Evolutionary conservation across 306 rosid species (phyloP).

Genomic region (Pyrus communis): DNA sequence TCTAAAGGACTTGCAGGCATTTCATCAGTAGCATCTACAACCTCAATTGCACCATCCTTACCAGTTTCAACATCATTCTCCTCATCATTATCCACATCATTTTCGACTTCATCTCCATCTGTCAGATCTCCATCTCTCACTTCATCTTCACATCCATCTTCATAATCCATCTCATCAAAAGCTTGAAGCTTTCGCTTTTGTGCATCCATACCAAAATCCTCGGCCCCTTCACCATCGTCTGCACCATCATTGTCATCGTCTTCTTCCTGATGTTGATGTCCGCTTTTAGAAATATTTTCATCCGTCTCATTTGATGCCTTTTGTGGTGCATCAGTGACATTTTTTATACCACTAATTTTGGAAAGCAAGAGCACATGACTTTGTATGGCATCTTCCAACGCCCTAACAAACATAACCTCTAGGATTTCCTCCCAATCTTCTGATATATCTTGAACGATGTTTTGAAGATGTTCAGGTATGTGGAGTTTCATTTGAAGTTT

Average conservation of each 20-base stretch:
- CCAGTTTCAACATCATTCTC: slow-evolving; percentile 33
- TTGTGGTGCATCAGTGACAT: slow-evolving; percentile 21
- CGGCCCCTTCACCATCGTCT: slow-evolving; percentile 44
- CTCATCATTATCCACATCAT: slow-evolving; percentile 15
- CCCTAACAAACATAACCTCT: slow-evolving; percentile 48
- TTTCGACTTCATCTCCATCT: slow-evolving; percentile 35
- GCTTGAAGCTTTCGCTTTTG: slow-evolving; percentile 64
- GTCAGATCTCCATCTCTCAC: slow-evolving; percentile 31
- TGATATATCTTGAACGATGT: slow-evolving; percentile 32
- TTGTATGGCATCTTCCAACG: slow-evolving; percentile 70
- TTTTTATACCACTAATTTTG: slow-evolving; percentile 66
- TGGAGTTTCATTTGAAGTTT: slow-evolving; percentile 63
- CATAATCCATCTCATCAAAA: slow-evolving; percentile 84
- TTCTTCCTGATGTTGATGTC: slow-evolving; percentile 27
- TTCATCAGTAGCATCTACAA: slow-evolving; percentile 17
- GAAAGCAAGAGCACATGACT: slow-evolving; percentile 48
- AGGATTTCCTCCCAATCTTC: slow-evolving; percentile 68
- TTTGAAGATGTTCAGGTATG: slow-evolving; percentile 59
- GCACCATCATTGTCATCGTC: slow-evolving; percentile 32
- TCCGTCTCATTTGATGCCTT: slow-evolving; percentile 29
- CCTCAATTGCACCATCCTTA: slow-evolving; percentile 25
- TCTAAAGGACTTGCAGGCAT: slow-evolving; percentile 11
- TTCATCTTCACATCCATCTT: slow-evolving; percentile 62
- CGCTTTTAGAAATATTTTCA: slow-evolving; percentile 31
- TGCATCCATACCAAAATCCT: slow-evolving; percentile 70